These are phyloP conservation scores for Vanilla planifolia DNA, from an alignment of 106 monocot genomes.

Conservation along the genomic window DNA sequence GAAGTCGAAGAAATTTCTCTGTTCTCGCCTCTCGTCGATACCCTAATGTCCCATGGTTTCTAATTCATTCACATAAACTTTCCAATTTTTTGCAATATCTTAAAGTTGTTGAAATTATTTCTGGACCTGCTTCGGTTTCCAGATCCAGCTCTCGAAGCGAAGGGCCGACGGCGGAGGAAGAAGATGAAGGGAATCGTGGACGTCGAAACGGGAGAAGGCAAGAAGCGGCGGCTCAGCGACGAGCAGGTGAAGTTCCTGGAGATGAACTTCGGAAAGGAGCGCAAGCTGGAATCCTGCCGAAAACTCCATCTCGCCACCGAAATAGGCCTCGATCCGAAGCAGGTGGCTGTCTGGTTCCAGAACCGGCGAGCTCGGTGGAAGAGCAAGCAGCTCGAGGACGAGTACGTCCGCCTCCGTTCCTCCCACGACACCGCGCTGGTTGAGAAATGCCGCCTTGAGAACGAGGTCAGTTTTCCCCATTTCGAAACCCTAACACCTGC, in stretches of 20 bases:
- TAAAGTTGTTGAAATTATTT: too few species aligned
- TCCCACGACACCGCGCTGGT: constrained; percentile 26
- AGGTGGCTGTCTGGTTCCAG: constrained; percentile 82
- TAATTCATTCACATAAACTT: too few species aligned
- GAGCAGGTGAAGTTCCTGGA: constrained; percentile 56
- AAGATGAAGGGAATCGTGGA: constrained; percentile 10
- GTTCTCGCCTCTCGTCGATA: background rate
- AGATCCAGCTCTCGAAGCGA: constrained; percentile 5
- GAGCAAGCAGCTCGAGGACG: constrained; percentile 54
- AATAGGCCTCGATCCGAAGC: constrained; percentile 57
- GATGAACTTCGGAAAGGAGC: constrained; percentile 47
- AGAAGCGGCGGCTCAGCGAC: constrained; percentile 52
- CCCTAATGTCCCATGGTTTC: constrained; percentile 4
- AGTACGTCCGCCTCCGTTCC: constrained; percentile 34
- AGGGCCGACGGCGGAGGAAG: constrained; percentile 22
- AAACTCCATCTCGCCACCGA: constrained; percentile 46
- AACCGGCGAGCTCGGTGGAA: constrained; percentile 61
- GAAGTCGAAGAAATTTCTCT: background rate
- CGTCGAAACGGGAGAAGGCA: constrained; percentile 11
- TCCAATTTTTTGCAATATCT: too few species aligned
- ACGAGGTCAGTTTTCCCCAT: constrained; percentile 27
- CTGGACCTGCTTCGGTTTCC: background rate
- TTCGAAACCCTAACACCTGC: background rate
- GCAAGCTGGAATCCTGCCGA: constrained; percentile 45
- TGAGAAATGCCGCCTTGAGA: constrained; percentile 46